Percentiles rank a stretch among this genome's conserved stretches.
These are phyloP conservation scores for Diplotaxis tenuifolia DNA, from an alignment of 345 rosid genomes.

Conservation along the genomic window DNA sequence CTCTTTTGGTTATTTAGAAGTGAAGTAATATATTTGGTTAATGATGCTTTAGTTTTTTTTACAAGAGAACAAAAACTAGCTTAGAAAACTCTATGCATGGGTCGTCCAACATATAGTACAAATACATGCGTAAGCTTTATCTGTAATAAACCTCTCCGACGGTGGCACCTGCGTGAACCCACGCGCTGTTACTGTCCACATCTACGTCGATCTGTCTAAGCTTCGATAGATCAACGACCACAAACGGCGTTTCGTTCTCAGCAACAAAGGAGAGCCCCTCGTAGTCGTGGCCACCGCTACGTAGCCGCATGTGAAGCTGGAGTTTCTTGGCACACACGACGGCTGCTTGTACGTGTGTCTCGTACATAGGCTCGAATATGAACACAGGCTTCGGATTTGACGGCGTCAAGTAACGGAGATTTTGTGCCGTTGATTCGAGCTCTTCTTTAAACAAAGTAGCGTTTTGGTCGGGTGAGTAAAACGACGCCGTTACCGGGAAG, in stretches of 20 bases:
- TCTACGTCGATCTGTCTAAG: slow-evolving; percentile 55
- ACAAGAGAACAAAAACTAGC: not conserved
- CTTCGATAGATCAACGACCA: slow-evolving; percentile 52
- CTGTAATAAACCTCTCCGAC: slow-evolving; percentile 54
- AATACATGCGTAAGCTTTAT: slow-evolving; percentile 19
- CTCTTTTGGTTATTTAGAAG: not conserved
- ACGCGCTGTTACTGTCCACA: slow-evolving; percentile 51
- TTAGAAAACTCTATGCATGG: not conserved
- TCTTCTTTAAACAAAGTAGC: slow-evolving; percentile 44
- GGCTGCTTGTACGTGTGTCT: slow-evolving; percentile 64
- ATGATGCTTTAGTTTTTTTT: not conserved
- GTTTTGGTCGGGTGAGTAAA: slow-evolving; percentile 43
- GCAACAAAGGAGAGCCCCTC: slow-evolving; percentile 66
- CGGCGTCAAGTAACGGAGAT: slow-evolving; percentile 49
- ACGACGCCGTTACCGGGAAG: slow-evolving; percentile 31
- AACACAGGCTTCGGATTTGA: slow-evolving; percentile 59
- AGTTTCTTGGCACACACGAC: slow-evolving; percentile 57
- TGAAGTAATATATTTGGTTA: not conserved
- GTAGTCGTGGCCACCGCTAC: slow-evolving; percentile 78
- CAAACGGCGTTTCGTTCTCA: slow-evolving; percentile 50
- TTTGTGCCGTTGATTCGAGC: slow-evolving; percentile 52
- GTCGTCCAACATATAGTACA: not conserved
- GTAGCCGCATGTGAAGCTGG: slow-evolving; percentile 49
- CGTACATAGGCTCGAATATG: slow-evolving; percentile 55
- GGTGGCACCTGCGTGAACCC: slow-evolving; percentile 80